Conservation (phyloP, 495 filamentous ascomycete genomes). For the Jackrogersella minutella region DNA sequence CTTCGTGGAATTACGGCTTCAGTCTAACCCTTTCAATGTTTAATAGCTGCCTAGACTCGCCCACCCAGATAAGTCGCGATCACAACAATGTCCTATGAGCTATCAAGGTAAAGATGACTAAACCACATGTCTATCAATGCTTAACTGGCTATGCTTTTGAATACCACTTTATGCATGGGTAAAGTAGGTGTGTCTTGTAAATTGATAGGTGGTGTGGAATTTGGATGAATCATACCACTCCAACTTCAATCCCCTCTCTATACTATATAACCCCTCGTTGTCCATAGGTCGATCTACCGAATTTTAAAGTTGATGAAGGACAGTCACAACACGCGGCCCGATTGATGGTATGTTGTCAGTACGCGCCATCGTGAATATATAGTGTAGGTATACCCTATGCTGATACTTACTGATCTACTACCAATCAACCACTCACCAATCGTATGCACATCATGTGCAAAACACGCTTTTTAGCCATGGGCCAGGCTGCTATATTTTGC, state of each 20-base stretch:
- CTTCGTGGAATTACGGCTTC: too few relatives aligned
- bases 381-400: background rate
- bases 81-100: too few relatives aligned
- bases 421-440: conserved; percentile 2
- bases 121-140: background rate
- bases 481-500: conserved; percentile 29
- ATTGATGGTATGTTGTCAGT: conserved; percentile 2
- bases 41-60: too few relatives aligned
- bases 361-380: conserved; percentile 8
- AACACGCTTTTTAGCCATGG: conserved; percentile 19
- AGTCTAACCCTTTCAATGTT: too few relatives aligned
- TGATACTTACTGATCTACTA: conserved; percentile 1
- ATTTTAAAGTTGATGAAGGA: background rate
- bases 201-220: background rate
- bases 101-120: background rate
- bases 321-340: background rate
- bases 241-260: background rate
- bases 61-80: too few relatives aligned
- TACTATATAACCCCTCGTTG: background rate
- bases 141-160: background rate
- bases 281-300: background rate
- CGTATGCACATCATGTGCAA: conserved; percentile 20
- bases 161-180: background rate
- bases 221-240: background rate
- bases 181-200: background rate